A percentile compares a stretch with the other conserved stretches of the same genome.
These are phyloP conservation scores for Gossypium bickii DNA, from an alignment of 345 rosid genomes.

Conservation along the genomic window DNA sequence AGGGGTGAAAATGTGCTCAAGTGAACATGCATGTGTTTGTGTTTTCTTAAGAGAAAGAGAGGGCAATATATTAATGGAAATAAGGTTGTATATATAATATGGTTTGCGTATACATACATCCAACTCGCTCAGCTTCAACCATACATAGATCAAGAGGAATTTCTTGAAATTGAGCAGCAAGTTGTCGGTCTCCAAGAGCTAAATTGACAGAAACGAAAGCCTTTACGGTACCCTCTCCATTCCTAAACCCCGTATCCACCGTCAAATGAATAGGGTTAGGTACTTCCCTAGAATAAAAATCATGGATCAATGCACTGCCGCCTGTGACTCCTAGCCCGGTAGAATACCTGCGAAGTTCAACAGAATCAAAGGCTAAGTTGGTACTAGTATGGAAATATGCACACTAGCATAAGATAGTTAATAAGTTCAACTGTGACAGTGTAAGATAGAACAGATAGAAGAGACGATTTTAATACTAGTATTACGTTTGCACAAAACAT, in stretches of 20 bases:
- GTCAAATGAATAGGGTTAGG: constrained; percentile 86
- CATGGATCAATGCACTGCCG: constrained; percentile 88
- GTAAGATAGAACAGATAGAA: background rate
- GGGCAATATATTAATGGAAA: background rate
- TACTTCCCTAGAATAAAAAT: constrained; percentile 84
- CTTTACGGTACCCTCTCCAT: constrained; percentile 75
- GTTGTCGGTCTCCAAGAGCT: constrained; percentile 75
- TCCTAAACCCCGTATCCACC: constrained; percentile 73
- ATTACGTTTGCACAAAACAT: background rate
- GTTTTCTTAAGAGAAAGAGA: background rate
- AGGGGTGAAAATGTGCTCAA: background rate
- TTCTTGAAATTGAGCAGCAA: constrained; percentile 96
- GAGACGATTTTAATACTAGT: background rate
- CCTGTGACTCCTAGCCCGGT: constrained; percentile 91
- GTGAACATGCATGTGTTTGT: background rate
- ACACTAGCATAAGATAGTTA: background rate
- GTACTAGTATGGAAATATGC: background rate
- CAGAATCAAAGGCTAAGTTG: background rate
- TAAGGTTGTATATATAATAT: background rate
- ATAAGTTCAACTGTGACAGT: background rate
- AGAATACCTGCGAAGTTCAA: constrained; percentile 59
- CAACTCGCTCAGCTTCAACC: constrained; percentile 93
- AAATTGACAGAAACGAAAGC: constrained; percentile 74
- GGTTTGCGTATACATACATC: constrained; percentile 55
- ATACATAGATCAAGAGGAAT: constrained; percentile 91